These are phyloP conservation scores for Xylariomycetidae sp. DNA, from an alignment of 2,329 filamentous ascomycete genomes.

Conservation along the genomic window DNA sequence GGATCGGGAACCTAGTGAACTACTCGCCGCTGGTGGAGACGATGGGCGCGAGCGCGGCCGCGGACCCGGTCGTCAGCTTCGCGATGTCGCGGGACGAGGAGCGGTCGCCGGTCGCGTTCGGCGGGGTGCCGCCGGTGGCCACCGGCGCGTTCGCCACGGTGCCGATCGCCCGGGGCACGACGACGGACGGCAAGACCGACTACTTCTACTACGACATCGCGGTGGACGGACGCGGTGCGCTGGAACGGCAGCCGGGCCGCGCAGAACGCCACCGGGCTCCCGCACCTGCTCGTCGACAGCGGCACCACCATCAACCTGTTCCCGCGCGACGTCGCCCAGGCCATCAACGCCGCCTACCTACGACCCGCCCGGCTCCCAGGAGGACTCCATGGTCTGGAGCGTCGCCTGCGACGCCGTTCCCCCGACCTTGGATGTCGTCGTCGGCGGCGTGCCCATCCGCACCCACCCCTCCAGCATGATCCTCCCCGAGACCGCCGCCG, in stretches of 20 bases:
- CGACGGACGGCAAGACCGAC: constrained; percentile 12
- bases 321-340: constrained; percentile 20
- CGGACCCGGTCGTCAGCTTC: constrained; percentile 23
- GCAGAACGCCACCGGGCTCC: constrained; percentile 13
- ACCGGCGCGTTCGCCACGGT: constrained; percentile 21
- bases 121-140: constrained; percentile 26
- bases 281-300: constrained; percentile 25
- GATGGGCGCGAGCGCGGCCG: constrained; percentile 14
- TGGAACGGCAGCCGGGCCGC: constrained; percentile 16
- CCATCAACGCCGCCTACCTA: constrained; percentile 26
- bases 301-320: constrained; percentile 28
- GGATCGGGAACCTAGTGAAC: constrained; percentile 13
- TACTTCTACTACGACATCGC: constrained; percentile 27
- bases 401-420: constrained; percentile 23
- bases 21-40: constrained; percentile 26
- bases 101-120: constrained; percentile 27
- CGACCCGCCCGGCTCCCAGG: constrained; percentile 16
- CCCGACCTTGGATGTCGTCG: constrained; percentile 23
- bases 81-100: constrained; percentile 26
- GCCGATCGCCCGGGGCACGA: constrained; percentile 13
- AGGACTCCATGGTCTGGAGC: constrained; percentile 17
- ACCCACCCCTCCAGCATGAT: constrained; percentile 27
- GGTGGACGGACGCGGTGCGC: constrained; percentile 15
- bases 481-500: constrained; percentile 20
- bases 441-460: constrained; percentile 23